Evolutionary conservation across 2,329 filamentous ascomycete genomes (phyloP).

Genomic region (Colletotrichum tropicale): DNA sequence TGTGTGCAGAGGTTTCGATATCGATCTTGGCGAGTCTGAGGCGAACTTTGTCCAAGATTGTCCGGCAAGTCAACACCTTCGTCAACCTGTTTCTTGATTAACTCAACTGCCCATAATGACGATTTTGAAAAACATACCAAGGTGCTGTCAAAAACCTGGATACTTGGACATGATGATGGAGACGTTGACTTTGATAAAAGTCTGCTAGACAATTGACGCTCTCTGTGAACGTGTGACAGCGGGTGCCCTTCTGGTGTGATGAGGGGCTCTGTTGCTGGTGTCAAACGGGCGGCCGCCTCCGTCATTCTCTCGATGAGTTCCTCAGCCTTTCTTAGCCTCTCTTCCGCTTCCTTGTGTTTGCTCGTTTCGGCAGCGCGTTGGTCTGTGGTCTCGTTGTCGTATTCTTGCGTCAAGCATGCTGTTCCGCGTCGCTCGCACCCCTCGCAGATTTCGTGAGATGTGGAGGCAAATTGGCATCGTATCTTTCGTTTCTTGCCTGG

Average conservation of each 20-base stretch:
- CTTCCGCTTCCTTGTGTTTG: neutral
- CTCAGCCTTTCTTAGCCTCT: neutral
- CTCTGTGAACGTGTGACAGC: neutral
- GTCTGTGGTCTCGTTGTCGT: slow-evolving; percentile 28
- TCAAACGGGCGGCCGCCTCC: neutral
- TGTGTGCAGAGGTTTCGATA: neutral
- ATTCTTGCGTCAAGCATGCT: slow-evolving; percentile 52
- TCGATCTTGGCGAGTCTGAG: neutral
- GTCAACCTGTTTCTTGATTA: neutral
- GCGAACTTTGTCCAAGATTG: neutral
- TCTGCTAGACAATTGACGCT: neutral
- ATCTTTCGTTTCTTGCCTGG: slow-evolving; percentile 52
- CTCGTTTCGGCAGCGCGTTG: neutral
- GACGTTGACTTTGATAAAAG: neutral
- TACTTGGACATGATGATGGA: neutral
- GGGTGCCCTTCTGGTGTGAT: neutral
- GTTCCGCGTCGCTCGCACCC: slow-evolving; percentile 49
- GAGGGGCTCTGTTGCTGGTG: neutral
- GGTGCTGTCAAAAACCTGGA: neutral
- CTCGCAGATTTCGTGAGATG: slow-evolving; percentile 43
- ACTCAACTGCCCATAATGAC: neutral
- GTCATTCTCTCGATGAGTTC: neutral
- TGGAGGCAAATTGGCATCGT: slow-evolving; percentile 47
- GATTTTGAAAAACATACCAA: neutral
- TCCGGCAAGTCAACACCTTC: neutral